A percentile compares a stretch with the other conserved stretches of the same genome.
Evolutionary conservation across 2,329 filamentous ascomycete genomes (phyloP).

Genomic region (Sphaceloma murrayae): DNA sequence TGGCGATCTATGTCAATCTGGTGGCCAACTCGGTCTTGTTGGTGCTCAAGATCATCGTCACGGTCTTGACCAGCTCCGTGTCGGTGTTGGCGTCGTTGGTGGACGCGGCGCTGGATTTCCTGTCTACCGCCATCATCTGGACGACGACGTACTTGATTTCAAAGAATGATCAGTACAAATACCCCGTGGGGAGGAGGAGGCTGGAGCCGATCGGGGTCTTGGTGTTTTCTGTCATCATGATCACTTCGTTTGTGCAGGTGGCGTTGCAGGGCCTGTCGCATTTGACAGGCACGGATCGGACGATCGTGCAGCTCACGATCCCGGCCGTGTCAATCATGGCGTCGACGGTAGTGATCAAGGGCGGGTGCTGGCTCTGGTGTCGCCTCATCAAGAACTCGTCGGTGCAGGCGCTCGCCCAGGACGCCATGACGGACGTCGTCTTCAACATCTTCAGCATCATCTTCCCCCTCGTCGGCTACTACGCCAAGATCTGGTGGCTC

Average conservation of each 20-base stretch:
- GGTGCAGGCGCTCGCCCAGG: conserved; percentile 67
- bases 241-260: conserved; percentile 74
- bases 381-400: conserved; percentile 76
- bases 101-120: conserved; percentile 69
- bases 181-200: conserved; percentile 66
- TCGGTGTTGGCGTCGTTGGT: conserved; percentile 72
- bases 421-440: conserved; percentile 65
- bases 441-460: conserved; percentile 87
- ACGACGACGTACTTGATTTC: conserved; percentile 65
- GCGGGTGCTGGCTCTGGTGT: conserved; percentile 78
- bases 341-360: conserved; percentile 71
- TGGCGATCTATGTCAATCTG: conserved; percentile 82
- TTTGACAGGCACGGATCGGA: conserved; percentile 51
- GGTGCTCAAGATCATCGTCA: conserved; percentile 65
- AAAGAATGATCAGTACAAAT: conserved; percentile 61
- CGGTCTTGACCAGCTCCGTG: conserved; percentile 68
- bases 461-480: conserved; percentile 73
- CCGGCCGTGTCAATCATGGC: conserved; percentile 74
- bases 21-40: conserved; percentile 67
- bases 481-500: conserved; percentile 70
- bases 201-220: conserved; percentile 72
- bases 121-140: conserved; percentile 74
- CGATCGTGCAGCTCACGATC: conserved; percentile 61
- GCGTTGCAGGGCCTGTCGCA: conserved; percentile 59
- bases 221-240: conserved; percentile 78